Percentiles rank a stretch among this genome's conserved stretches.
phyloP scores from a whole-genome alignment of 768 basidiomycete species.

The Amylocystis lapponica region DNA sequence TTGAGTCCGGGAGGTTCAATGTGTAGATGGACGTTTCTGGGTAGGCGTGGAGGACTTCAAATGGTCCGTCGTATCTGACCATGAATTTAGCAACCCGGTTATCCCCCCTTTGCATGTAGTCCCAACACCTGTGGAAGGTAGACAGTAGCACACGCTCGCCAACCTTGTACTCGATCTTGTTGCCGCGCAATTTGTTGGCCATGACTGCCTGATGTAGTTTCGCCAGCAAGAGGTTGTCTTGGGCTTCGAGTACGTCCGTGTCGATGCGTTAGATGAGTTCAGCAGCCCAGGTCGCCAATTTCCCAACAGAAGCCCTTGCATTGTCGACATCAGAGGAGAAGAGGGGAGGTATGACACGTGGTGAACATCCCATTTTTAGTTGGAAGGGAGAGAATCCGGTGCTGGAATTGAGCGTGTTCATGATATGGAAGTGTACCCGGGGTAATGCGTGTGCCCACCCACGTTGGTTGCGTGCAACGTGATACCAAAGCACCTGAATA shows the following conservation, averaged over 20 bases:
- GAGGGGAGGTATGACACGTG: conserved; percentile 15
- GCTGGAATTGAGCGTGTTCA: conserved; percentile 16
- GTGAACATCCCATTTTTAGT: conserved; percentile 10
- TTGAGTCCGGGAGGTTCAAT: conserved; percentile 15
- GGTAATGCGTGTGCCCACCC: conserved; percentile 13
- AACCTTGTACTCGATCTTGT: conserved; percentile 19
- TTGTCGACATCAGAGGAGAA: conserved; percentile 6
- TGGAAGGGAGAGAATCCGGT: conserved; percentile 20
- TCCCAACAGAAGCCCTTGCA: too few species aligned
- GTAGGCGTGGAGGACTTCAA: conserved; percentile 10
- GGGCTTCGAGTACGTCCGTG: conserved; percentile 21
- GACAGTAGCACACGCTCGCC: conserved; percentile 34
- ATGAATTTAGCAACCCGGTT: conserved; percentile 37
- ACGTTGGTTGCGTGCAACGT: conserved; percentile 15
- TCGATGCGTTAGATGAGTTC: conserved; percentile 10
- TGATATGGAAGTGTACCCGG: conserved; percentile 17
- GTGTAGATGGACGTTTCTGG: conserved; percentile 16
- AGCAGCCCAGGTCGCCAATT: background rate
- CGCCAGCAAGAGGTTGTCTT: conserved; percentile 28
- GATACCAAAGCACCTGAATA: conserved; percentile 15
- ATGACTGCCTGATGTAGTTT: conserved; percentile 21
- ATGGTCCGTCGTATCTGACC: conserved; percentile 27
- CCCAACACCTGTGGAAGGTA: conserved; percentile 19
- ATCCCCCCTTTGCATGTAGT: conserved; percentile 22
- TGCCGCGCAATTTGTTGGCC: conserved; percentile 22